Evolutionary conservation across 768 basidiomycete species (phyloP), one percentile per base, ranked within the genome.

Genomic region (Sporobolomyces phaffii): DNA sequence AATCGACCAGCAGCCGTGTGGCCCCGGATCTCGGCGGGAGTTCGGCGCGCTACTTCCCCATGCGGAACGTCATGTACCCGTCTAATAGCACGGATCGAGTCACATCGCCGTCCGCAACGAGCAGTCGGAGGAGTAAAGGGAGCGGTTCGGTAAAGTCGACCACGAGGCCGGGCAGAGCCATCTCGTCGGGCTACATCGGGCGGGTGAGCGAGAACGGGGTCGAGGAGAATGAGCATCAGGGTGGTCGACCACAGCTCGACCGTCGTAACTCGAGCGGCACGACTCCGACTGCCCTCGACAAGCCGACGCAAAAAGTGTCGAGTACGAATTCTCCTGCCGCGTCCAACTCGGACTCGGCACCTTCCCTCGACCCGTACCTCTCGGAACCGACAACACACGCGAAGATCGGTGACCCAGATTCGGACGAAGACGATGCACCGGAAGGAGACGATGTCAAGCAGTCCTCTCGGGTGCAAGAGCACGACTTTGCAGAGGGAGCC

Each of bases 1-100:
- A 68, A 1, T 58, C 54, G 34, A 15, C 43, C 10, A 17, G 29
- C 9, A 52, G 56, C 28, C 61, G 66, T 40, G 24, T 53, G 5
- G 61, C 49, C 6, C 60, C 60, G 22, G 66, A 68, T 50, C 66
- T 67, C 31, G 65, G 61, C 28, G 60, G 61, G 0, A 45, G 40
- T 15, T 20, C 38, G 0, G 60, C 60, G 10, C 60, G 66, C 18
- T 62, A 62, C 56, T 68, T 68, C 22, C 66, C 66, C 28, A 68
- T 68, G 50, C 47, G 66, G 15, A 68, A 43, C 50, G 66, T 68
- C 56, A 59, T 68, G 56, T 68, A 68, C 38, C 66, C 66, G 0
- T 59, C 66, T 10, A 20, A 28, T 18, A 28, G 40, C 29, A 17
- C 20, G 11, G 57, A 58, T 24, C 22, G 34, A 9, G n/a, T 54